Evolutionary conservation across 2,329 filamentous ascomycete genomes (phyloP), one percentile per base, ranked within the genome.

Genomic region (Pseudogymnoascus sp.): DNA sequence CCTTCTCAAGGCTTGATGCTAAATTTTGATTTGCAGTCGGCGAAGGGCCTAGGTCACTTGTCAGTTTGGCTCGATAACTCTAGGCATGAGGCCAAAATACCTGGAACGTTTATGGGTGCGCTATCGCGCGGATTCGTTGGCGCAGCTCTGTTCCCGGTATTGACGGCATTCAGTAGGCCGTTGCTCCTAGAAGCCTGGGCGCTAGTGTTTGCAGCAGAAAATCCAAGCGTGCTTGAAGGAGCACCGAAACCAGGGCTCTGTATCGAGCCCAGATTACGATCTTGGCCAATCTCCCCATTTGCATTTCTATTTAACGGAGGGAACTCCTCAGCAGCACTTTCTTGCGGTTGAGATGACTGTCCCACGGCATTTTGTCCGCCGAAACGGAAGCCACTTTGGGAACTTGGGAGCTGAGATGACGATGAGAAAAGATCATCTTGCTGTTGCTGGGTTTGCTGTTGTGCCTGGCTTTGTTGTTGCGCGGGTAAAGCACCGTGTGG

Each of bases 121-220:
- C 9, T 31, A 29, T 51, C 44, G n/a, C 44, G 44, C 7, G 44
- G 27, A 8, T 51, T 51, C 31, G 44, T 31, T n/a, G 55, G 55
- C 8, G 75, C 74, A 36, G 78, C 72, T 61, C 83, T 77, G 63
- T 75, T 80, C 65, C 81, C 86, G 4, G 83, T 83, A 44, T 84
- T 85, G n/a, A 88, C 73, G 3, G 84, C 85, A 69, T 85, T 87
- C 51, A 88, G 73, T 39, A 88, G 75, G 7, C 84, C 84, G 68
- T 88, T 88, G 10, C 81, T 84, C 62, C 83, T 76, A 62, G 75
- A 79, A 41, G 74, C 73, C 62, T 77, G 77, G 60, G 76, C 41
- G 71, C 69, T 42, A 74, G 71, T 63, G 41, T 62, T 63, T 15
- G 71, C 44, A 60, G 27, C 61, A 13, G 42, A 69, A 65, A 73